A percentile compares a stretch with the other conserved stretches of the same genome.
phyloP scores from a whole-genome alignment of 83 land plant genomes.

The Picea mariana region DNA sequence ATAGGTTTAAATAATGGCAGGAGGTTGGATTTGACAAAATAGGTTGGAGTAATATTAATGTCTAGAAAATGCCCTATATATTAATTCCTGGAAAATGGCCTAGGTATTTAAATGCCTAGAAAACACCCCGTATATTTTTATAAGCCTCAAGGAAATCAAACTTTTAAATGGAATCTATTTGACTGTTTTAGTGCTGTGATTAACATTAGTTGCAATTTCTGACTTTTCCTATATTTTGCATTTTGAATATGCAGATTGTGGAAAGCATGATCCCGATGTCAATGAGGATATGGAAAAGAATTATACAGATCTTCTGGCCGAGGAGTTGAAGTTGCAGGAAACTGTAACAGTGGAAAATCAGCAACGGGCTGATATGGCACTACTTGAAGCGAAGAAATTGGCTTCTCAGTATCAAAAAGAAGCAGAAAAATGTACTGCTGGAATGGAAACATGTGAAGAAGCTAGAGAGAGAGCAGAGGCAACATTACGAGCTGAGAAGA shows the following conservation, averaged over 20 bases:
- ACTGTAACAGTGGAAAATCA: conserved; percentile 58
- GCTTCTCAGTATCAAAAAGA: conserved; percentile 90
- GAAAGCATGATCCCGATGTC: conserved; percentile 54
- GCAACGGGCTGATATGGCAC: conserved; percentile 61
- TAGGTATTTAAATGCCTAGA: background rate
- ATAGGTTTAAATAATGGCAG: background rate
- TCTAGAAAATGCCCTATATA: background rate
- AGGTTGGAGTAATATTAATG: background rate
- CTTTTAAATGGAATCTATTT: background rate
- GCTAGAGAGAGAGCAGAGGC: conserved; percentile 83
- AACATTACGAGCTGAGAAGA: conserved; percentile 56
- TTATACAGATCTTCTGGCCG: conserved; percentile 58
- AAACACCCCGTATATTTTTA: background rate
- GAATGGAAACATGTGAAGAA: conserved; percentile 92
- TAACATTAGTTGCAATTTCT: background rate
- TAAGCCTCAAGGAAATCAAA: background rate
- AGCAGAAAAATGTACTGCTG: conserved; percentile 88
- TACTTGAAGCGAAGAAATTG: conserved; percentile 83
- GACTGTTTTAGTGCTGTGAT: background rate
- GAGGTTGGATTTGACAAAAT: background rate
- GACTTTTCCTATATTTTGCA: background rate
- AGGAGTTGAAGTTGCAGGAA: conserved; percentile 78
- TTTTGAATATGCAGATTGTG: conserved; percentile 49
- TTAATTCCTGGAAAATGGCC: background rate
- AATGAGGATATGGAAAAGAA: conserved; percentile 60